Evolutionary conservation across 2,329 filamentous ascomycete genomes (phyloP), one percentile per base, ranked within the genome.

Genomic region (Onygenales sp.): DNA sequence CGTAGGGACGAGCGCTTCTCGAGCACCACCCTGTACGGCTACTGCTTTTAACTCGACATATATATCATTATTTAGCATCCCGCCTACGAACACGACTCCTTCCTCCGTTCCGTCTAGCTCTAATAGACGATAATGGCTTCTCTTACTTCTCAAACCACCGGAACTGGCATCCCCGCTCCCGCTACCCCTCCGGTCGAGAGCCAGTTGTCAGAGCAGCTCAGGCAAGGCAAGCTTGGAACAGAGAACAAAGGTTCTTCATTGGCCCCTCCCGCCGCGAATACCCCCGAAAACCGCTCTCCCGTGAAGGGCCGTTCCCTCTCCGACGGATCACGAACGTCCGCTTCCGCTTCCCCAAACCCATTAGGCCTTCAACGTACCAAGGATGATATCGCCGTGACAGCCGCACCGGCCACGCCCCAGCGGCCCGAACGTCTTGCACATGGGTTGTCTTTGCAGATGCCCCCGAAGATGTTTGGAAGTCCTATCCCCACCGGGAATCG

Each of bases 371-470:
- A 77, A 13, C 72, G 76, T 47, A 75, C 77, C 54, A 86, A 86
- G 66, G 84, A 88, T 70, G 85, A 89, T 63, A 83, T 76, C 63
- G 75, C 75, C 52, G 72, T 86, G 54, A 69, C 72, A 43, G 62
- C 65, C 10, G 68, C 69, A 36, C 85, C 86, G n/a, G 79, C 79
- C 47, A 94, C 89, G 7, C 88, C 89, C n/a, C 79, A 83, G 55
- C 80, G 86, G 57, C 78, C 84, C 50, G 80, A 81, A 43, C 79
- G 85, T 57, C 75, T 82, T 50, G 67, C 77, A 38, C 80, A 82
- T 53, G 83, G 83, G 41, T 76, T 93, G 54, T 84, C 85, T 21
- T 71, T 91, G 60, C 85, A 89, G 64, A 80, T 89, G 76, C 82
- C 85, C 32, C 75, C 73, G 60, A 77, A 72, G 52, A 64, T 61